Percentiles rank a stretch among this genome's conserved stretches.
These are phyloP conservation scores for Pyrus betulifolia DNA, from an alignment of 306 rosid species.

Conservation along the genomic window DNA sequence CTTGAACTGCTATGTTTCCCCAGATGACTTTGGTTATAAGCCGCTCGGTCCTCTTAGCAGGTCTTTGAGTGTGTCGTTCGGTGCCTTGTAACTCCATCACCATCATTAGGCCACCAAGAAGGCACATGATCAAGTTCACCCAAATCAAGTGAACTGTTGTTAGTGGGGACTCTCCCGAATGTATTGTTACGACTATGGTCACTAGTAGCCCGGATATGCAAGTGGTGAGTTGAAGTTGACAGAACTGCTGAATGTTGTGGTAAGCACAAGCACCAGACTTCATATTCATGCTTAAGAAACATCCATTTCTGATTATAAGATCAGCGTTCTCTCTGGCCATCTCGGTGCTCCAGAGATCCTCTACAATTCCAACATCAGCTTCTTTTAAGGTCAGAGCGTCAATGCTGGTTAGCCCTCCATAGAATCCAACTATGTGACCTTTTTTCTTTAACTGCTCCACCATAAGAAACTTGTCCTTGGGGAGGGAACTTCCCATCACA, in stretches of 20 bases:
- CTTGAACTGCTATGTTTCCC: conserved; percentile 40
- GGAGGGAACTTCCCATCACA: conserved; percentile 36
- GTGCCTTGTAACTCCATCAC: conserved; percentile 30
- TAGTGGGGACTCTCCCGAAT: conserved; percentile 50
- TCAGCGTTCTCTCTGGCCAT: conserved; percentile 20
- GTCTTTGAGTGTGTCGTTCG: conserved; percentile 11
- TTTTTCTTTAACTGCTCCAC: conserved; percentile 18
- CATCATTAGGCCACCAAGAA: conserved; percentile 54
- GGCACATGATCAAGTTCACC: conserved; percentile 34
- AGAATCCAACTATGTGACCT: conserved; percentile 46
- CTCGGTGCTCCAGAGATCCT: neutral
- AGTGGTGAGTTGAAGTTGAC: conserved; percentile 40
- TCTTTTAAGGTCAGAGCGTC: conserved; percentile 26
- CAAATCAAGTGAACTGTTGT: conserved; percentile 42
- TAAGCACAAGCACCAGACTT: conserved; percentile 28
- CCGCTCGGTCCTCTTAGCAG: conserved; percentile 11
- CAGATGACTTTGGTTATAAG: conserved; percentile 24
- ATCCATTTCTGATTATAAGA: conserved; percentile 8
- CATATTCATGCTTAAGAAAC: conserved; percentile 20
- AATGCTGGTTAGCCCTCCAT: conserved; percentile 27
- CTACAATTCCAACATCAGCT: conserved; percentile 47
- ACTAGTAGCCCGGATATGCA: conserved; percentile 37
- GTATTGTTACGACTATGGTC: conserved; percentile 27
- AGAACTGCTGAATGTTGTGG: conserved; percentile 50
- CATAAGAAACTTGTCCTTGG: conserved; percentile 37